Evolutionary conservation across 257 asterid species (phyloP).

Genomic region (Prunella vulgaris): DNA sequence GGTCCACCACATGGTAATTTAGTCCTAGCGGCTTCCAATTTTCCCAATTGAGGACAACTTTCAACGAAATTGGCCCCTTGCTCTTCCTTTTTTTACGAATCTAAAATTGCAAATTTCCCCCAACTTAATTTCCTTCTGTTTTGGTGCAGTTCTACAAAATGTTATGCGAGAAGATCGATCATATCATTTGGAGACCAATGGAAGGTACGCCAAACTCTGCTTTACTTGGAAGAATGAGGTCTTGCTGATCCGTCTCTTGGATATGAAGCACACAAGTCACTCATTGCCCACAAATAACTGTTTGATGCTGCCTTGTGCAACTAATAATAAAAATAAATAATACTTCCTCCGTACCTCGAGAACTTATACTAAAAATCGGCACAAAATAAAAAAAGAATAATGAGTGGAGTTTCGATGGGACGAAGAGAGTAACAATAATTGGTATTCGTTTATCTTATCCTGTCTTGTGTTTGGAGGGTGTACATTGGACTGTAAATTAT

Average conservation of each 20-base stretch:
- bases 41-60: neutral
- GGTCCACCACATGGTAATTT: neutral
- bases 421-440: no score
- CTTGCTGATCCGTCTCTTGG: conserved; percentile 46
- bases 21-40: no score
- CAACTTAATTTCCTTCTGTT: neutral
- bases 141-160: conserved; percentile 78
- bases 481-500: neutral
- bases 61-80: neutral
- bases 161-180: conserved; percentile 47
- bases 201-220: conserved; percentile 38
- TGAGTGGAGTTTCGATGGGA: neutral
- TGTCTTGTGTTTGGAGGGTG: neutral
- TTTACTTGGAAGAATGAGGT: conserved; percentile 40
- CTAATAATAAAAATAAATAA: neutral
- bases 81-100: neutral
- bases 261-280: conserved; percentile 31
- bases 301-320: neutral
- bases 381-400: no score
- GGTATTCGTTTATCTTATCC: neutral
- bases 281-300: neutral
- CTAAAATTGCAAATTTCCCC: neutral
- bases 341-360: no score
- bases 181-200: conserved; percentile 69
- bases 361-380: no score